A percentile compares a stretch with the other conserved stretches of the same genome.
phyloP scores from a whole-genome alignment of 768 basidiomycete species.

The Clavaria fumosa region DNA sequence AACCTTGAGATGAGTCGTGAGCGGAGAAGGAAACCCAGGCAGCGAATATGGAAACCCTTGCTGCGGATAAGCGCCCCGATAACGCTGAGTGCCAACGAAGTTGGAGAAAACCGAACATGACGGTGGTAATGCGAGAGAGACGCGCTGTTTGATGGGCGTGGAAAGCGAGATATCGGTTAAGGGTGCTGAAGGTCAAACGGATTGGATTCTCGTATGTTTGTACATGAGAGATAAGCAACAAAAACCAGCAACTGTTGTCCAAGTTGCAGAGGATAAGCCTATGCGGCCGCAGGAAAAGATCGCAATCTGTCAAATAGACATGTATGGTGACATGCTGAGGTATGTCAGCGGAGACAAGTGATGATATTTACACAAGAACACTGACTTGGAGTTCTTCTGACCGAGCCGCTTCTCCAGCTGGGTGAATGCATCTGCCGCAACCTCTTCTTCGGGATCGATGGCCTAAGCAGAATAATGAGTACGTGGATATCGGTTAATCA shows the following conservation, averaged over 20 bases:
- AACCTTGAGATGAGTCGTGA: too few relatives aligned
- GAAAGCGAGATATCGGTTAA: too few relatives aligned
- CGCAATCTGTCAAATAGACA: constrained; percentile 40
- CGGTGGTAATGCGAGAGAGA: too few relatives aligned
- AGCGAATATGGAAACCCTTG: too few relatives aligned
- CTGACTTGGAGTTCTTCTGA: constrained; percentile 30
- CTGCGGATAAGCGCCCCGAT: too few relatives aligned
- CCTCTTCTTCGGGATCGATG: constrained; percentile 75
- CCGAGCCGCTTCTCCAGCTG: constrained; percentile 67
- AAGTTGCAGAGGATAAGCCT: background rate
- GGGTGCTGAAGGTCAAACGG: too few relatives aligned
- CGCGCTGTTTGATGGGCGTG: too few relatives aligned
- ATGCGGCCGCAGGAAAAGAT: background rate
- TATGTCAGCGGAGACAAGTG: constrained; percentile 4
- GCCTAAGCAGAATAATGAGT: constrained; percentile 34
- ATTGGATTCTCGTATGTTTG: too few relatives aligned
- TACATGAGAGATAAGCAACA: background rate
- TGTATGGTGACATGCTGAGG: constrained; percentile 63
- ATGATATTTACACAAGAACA: constrained; percentile 15
- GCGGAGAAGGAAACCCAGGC: too few relatives aligned
- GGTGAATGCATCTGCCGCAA: constrained; percentile 77
- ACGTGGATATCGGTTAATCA: background rate
- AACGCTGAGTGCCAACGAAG: too few relatives aligned
- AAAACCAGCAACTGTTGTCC: background rate
- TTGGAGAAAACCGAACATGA: too few relatives aligned